A percentile compares a stretch with the other conserved stretches of the same genome.
Conservation (phyloP, 148 eudicot species). For the Silene conica region DNA sequence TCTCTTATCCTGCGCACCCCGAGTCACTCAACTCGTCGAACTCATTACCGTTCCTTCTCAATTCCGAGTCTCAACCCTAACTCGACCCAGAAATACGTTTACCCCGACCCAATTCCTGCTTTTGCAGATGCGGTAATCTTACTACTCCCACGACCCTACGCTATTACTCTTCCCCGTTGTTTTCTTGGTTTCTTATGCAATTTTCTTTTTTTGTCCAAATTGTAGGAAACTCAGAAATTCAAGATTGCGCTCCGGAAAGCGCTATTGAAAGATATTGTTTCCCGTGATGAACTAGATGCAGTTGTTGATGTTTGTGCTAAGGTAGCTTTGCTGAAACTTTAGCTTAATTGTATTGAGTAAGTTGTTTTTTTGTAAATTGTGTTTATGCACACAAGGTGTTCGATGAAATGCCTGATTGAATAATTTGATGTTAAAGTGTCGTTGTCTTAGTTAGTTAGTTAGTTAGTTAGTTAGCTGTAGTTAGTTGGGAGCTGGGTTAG, state of each 20-base stretch:
- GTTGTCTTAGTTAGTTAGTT: conserved; percentile 13
- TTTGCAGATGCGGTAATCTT: conserved; percentile 41
- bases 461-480: conserved; percentile 3
- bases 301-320: conserved; percentile 40
- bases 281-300: conserved; percentile 36
- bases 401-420: conserved; percentile 28
- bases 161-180: background rate
- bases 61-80: conserved; percentile 22
- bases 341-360: too few species aligned
- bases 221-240: conserved; percentile 51
- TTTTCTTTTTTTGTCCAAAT: conserved; percentile 2
- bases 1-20: conserved; percentile 22
- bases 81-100: conserved; percentile 32
- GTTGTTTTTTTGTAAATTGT: background rate
- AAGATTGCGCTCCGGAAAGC: conserved; percentile 37
- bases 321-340: conserved; percentile 29
- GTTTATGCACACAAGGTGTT: conserved; percentile 25
- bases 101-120: conserved; percentile 57
- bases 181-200: background rate
- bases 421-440: background rate
- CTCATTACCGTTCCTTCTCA: conserved; percentile 10
- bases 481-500: conserved; percentile 18
- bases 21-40: background rate
- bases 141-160: background rate
- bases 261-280: conserved; percentile 31